A percentile compares a stretch with the other conserved stretches of the same genome.
phyloP scores from a whole-genome alignment of 2,329 filamentous ascomycete genomes.

The Calcarisporium arbuscula region DNA sequence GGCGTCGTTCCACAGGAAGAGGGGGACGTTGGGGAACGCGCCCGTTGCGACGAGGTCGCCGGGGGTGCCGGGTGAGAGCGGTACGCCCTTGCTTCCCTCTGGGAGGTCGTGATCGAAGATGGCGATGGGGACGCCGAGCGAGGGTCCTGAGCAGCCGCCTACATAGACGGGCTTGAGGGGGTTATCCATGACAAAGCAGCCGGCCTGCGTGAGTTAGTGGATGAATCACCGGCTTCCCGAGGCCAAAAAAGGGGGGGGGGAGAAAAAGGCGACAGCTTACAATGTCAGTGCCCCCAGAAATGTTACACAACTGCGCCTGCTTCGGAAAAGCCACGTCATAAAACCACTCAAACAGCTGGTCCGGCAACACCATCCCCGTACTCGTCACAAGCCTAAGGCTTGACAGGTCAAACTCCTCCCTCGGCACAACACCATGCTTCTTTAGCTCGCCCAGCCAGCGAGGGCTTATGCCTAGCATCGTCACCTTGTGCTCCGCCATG shows the following conservation, averaged over 20 bases:
- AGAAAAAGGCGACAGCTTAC: slow-evolving; percentile 32
- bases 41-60: slow-evolving; percentile 68
- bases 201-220: slow-evolving; percentile 30
- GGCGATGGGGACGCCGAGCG: slow-evolving; percentile 43
- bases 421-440: slow-evolving; percentile 56
- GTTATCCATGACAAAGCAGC: slow-evolving; percentile 59
- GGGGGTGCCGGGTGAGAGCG: slow-evolving; percentile 52
- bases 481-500: slow-evolving; percentile 57
- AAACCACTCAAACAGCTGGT: slow-evolving; percentile 74
- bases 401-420: slow-evolving; percentile 56
- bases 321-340: slow-evolving; percentile 64
- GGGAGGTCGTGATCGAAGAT: slow-evolving; percentile 59
- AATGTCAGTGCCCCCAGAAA: slow-evolving; percentile 73
- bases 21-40: slow-evolving; percentile 71
- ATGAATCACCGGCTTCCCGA: too few relatives aligned
- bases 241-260: not conserved
- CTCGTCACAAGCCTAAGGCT: slow-evolving; percentile 55
- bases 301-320: slow-evolving; percentile 62
- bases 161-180: slow-evolving; percentile 60
- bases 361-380: slow-evolving; percentile 77
- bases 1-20: slow-evolving; percentile 56
- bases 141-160: slow-evolving; percentile 45
- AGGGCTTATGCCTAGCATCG: slow-evolving; percentile 69
- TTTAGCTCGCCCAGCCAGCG: slow-evolving; percentile 70
- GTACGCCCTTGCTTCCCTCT: slow-evolving; percentile 32